Evolutionary conservation across 257 asterid species (phyloP), one percentile per base, ranked within the genome.

Genomic region (Ilex asprella): DNA sequence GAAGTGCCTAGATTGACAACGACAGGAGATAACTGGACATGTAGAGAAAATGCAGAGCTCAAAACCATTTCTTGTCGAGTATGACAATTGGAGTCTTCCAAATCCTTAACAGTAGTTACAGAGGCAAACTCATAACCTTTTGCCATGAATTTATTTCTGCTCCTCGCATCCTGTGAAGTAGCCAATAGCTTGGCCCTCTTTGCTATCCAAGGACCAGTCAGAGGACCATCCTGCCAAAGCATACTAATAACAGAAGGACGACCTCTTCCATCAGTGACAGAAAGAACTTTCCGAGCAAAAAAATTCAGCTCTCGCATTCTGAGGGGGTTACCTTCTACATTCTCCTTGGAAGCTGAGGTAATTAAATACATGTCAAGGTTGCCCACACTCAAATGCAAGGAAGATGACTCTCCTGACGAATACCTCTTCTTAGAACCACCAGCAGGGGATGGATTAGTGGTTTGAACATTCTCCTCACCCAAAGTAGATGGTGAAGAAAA

Each of bases 191-290:
- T 89, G 51, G 96, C 99, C 67, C 76, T 86, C 78, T 78, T 81
- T 41, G 91, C 86, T 70, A 89, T 81, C 96, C 86, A 85, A 71
- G 95, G 91, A 66, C 90, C 95, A 66, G 95, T 81, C 54, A 65
- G 74, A 52, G 83, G 71, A 79, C 78, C 76, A 61, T 82, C 90
- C 80, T 78, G 92, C 99, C 95, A 85, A 75, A 74, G 68, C 82
- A 87, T 72, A 70, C 89, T 79, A 73, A 89, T 64, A 58, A 75
- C 80, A 64, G 96, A 84, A 71, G 66, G 76, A 65, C 63, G 47
- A 58, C 78, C 71, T 53, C 79, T 73, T 70, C 70, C 68, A 67
- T 76, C 76, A 57, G 72, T 81, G 59, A 64, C 70, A 57, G 94
- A 85, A 65, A 84, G 61, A 64, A 93, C 68, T 70, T 80, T 77